Evolutionary conservation across 495 filamentous ascomycete genomes (phyloP).

Genomic region (Tuber borchii): DNA sequence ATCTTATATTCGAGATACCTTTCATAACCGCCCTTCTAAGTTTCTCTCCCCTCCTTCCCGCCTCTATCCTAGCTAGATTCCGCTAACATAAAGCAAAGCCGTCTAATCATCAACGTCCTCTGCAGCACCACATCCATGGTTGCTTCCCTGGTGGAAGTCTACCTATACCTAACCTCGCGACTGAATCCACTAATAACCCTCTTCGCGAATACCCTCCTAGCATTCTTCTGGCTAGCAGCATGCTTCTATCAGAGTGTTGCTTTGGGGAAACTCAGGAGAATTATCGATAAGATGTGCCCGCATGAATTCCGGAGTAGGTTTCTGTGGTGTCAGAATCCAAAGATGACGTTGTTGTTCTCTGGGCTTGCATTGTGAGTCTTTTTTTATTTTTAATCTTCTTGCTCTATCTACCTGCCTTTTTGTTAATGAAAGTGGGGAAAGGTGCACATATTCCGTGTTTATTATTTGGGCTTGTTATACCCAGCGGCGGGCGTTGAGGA

Average conservation of each 20-base stretch:
- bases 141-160: conserved; percentile 7
- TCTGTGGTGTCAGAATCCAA: conserved; percentile 32
- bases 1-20: conserved; percentile 6
- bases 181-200: conserved; percentile 19
- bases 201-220: conserved; percentile 14
- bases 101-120: conserved; percentile 19
- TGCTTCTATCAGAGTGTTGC: conserved; percentile 24
- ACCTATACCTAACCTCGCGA: conserved; percentile 11
- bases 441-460: background rate
- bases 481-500: background rate
- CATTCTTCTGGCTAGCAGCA: conserved; percentile 20
- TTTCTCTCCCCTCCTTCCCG: background rate
- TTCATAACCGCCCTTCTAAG: conserved; percentile 12
- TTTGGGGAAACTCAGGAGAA: conserved; percentile 11
- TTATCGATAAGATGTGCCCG: conserved; percentile 27
- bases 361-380: conserved; percentile 15
- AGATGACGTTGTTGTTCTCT: conserved; percentile 20
- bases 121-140: conserved; percentile 20
- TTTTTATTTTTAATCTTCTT: background rate
- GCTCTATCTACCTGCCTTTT: background rate
- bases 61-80: background rate
- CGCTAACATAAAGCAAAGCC: conserved; percentile 8
- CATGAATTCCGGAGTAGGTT: conserved; percentile 19
- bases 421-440: background rate
- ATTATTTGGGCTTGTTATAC: background rate